A percentile compares a stretch with the other conserved stretches of the same genome.
These are phyloP conservation scores for Xylariaceae sp. DNA, from an alignment of 2,329 filamentous ascomycete genomes.

Conservation along the genomic window DNA sequence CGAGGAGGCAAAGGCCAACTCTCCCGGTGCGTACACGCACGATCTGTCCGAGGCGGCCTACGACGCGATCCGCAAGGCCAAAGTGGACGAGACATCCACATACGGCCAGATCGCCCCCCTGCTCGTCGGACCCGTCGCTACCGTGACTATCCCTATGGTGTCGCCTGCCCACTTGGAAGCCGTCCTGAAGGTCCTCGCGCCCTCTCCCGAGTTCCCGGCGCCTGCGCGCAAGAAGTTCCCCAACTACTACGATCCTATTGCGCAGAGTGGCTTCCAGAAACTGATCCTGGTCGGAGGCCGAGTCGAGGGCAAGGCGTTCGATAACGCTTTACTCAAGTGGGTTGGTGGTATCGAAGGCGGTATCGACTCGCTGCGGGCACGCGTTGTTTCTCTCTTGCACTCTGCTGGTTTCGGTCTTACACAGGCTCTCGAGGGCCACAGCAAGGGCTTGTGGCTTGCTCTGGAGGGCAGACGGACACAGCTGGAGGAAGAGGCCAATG, in stretches of 20 bases:
- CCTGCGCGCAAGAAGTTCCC: slow-evolving; percentile 72
- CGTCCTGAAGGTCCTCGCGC: slow-evolving; percentile 71
- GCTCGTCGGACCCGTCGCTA: slow-evolving; percentile 73
- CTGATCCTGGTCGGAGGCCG: slow-evolving; percentile 80
- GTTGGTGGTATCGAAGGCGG: slow-evolving; percentile 74
- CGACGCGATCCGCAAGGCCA: slow-evolving; percentile 39
- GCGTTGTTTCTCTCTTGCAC: slow-evolving; percentile 77
- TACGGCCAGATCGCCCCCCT: slow-evolving; percentile 65
- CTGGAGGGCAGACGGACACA: slow-evolving; percentile 76
- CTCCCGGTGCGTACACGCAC: slow-evolving; percentile 41
- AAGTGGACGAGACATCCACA: slow-evolving; percentile 34
- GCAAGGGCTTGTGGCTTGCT: slow-evolving; percentile 79
- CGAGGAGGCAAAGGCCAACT: slow-evolving; percentile 35
- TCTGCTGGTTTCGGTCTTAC: slow-evolving; percentile 73
- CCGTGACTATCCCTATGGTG: slow-evolving; percentile 74
- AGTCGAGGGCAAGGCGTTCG: slow-evolving; percentile 80
- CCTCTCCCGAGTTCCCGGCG: slow-evolving; percentile 69
- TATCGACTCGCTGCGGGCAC: slow-evolving; percentile 70
- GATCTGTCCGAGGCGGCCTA: slow-evolving; percentile 53
- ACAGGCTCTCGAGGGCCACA: slow-evolving; percentile 69
- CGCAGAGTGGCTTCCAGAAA: slow-evolving; percentile 81
- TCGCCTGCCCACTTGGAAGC: slow-evolving; percentile 79
- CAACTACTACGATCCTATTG: slow-evolving; percentile 70
- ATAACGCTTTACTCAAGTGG: slow-evolving; percentile 61
- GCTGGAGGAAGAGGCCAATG: slow-evolving; percentile 64